Evolutionary conservation across 1,139 yeast species (phyloP), one percentile per base, ranked within the genome.

Genomic region (Blastobotrys elegans): DNA sequence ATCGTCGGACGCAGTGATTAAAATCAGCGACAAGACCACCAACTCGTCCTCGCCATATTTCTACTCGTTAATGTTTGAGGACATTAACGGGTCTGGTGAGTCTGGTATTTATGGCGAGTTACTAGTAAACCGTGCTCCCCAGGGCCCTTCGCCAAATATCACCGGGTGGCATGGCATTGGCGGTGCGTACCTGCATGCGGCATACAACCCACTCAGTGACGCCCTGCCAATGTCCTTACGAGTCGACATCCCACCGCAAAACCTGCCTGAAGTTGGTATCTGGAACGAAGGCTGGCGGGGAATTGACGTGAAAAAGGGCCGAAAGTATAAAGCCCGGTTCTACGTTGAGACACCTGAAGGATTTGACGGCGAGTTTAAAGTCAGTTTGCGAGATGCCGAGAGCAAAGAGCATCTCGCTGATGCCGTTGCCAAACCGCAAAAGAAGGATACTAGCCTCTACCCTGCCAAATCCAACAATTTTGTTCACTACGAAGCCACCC

Each of bases 51-150:
- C 49, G n/a, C 40, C 46, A 8, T 33, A 21, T 13, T 42, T 46
- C 13, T 38, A 43, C 32, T 43, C 44, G n/a, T 30, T 47, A 3
- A 43, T 42, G 43, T 46, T 24, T 27, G 49, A 46, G 24, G 49
- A 46, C 17, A 42, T 46, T 22, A 38, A 39, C 22, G 17, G 40
- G 4, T 42, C 46, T 20, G 49, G 49, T 2, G 46, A 42, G 16
- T 31, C 38, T 11, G 49, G 49, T 1, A 13, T 46, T 11, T 42
- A 46, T 21, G 46, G 40, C 13, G 49, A 46, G 24, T 11, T 46
- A 22, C 34, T 46, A 2, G 42, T 42, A 21, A 46, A 46, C 36
- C 43, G 46, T 8, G 49, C 49, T 4, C 38, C 42, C 32, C 43
- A 37, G 14, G 49, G 49, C 2, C 35, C 40, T 8, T 20, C 31